These are phyloP conservation scores for Phytophthora melonis DNA, from an alignment of 352 stramenopile species.

Conservation along the genomic window DNA sequence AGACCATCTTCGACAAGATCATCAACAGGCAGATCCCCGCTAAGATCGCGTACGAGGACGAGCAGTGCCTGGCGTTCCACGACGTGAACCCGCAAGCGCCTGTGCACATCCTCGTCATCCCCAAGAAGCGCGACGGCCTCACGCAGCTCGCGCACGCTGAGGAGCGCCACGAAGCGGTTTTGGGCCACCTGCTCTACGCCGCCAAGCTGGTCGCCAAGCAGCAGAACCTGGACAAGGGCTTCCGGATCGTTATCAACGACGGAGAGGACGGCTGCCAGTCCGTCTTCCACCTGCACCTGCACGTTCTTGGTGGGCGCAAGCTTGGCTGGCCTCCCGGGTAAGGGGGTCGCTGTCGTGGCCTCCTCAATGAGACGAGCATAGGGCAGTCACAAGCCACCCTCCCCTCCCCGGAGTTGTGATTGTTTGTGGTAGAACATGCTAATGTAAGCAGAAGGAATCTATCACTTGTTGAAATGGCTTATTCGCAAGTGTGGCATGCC, in stretches of 20 bases:
- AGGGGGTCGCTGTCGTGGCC: constrained; percentile 1
- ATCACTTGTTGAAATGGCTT: background rate
- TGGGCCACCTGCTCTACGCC: constrained; percentile 95
- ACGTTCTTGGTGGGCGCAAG: constrained; percentile 95
- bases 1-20: constrained; percentile 99
- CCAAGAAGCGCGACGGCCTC: constrained; percentile 94
- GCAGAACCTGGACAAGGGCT: constrained; percentile 92
- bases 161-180: constrained; percentile 93
- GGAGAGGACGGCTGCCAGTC: constrained; percentile 93
- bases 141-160: constrained; percentile 91
- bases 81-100: constrained; percentile 97
- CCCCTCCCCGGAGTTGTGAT: background rate
- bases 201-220: constrained; percentile 95
- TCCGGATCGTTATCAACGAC: constrained; percentile 98
- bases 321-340: constrained; percentile 95
- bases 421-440: constrained; percentile 10
- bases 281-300: constrained; percentile 93
- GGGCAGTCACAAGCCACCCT: background rate
- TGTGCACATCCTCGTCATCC: constrained; percentile 98
- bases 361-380: background rate
- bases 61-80: constrained; percentile 97
- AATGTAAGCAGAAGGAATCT: constrained; percentile 1
- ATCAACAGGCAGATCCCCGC: constrained; percentile 94
- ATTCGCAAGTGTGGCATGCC: background rate
- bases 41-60: constrained; percentile 97